phyloP scores from a whole-genome alignment of 2,329 filamentous ascomycete genomes.

The Metarhizium rileyi region DNA sequence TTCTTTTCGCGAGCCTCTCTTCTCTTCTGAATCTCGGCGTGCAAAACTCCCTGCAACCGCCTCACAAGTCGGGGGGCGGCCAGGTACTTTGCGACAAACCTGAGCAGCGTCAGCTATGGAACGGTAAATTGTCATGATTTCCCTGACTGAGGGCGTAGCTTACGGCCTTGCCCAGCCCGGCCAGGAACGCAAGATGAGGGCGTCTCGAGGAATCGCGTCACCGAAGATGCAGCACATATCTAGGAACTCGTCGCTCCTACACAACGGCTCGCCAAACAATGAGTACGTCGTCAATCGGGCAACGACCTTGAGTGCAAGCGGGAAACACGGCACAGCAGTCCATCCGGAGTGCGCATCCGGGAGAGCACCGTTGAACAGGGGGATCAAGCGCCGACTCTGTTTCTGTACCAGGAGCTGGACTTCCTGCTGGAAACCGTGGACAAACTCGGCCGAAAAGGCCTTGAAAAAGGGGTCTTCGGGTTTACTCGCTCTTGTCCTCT shows the following conservation, averaged over 20 bases:
- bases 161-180: constrained; percentile 6
- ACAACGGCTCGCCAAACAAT: constrained; percentile 8
- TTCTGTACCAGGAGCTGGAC: background rate
- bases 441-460: constrained; percentile 8
- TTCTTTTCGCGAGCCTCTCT: constrained; percentile 1
- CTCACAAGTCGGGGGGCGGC: constrained; percentile 1
- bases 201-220: constrained; percentile 7
- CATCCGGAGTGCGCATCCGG: background rate
- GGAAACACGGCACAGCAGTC: constrained; percentile 9
- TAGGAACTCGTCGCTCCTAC: constrained; percentile 6
- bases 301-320: constrained; percentile 9
- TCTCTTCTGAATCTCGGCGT: constrained; percentile 5
- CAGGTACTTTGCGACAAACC: constrained; percentile 4
- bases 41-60: constrained; percentile 2
- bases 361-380: background rate
- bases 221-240: constrained; percentile 8
- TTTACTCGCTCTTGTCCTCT: constrained; percentile 8
- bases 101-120: background rate
- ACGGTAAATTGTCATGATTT: background rate
- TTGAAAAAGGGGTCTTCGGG: constrained; percentile 8
- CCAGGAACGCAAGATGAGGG: constrained; percentile 7
- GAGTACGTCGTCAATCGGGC: constrained; percentile 9
- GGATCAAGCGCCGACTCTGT: background rate
- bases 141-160: background rate
- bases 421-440: constrained; percentile 8